Evolutionary conservation across 2,329 filamentous ascomycete genomes (phyloP), one percentile per base, ranked within the genome.

Genomic region (Aspergillus fructus): DNA sequence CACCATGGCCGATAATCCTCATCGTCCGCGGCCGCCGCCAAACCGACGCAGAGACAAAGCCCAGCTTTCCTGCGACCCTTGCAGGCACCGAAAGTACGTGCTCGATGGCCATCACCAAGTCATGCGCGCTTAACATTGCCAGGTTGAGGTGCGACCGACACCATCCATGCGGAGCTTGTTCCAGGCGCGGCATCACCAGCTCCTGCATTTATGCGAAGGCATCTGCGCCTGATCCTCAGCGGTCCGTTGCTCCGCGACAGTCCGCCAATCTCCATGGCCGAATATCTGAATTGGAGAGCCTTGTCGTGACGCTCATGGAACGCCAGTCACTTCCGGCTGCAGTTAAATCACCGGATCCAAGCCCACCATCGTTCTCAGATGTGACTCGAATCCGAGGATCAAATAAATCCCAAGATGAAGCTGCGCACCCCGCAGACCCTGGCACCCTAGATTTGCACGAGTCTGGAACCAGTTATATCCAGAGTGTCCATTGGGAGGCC

Each of bases 1-100:
- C 27, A 30, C 9, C 19, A 49, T 49, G 46, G 17, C 30, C 30
- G 46, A 49, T 17, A 34, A 23, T 39, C 1, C n/a, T 34, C 46
- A 39, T 21, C 30, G 46, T n/a, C 46, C 33, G 30, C 46, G 46
- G 23, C 46, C 46, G 17, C 46, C 46, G n/a, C 46, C 46, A 21
- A 49, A 49, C 13, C 27, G 46, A 15, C 45, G 46, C 46, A 37
- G 46, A 49, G 46, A 49, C 46, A 49, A 49, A 37, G 30, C 23
- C 12, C 46, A 49, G 30, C 46, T 49, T 21, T 49, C 46, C 17
- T 37, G 46, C 17, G 46, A 39, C 30, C 46, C 46, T 37, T 49
- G 46, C 30, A 49, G 46, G n/a, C 46, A 37, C 17, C 46, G 46
- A 15, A 49, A 49, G 46, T 49, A 49, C 46, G 46, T 49, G 30